Conservation (phyloP, 1,284 basidiomycete species). For the Apiotrichum laibachii region DNA sequence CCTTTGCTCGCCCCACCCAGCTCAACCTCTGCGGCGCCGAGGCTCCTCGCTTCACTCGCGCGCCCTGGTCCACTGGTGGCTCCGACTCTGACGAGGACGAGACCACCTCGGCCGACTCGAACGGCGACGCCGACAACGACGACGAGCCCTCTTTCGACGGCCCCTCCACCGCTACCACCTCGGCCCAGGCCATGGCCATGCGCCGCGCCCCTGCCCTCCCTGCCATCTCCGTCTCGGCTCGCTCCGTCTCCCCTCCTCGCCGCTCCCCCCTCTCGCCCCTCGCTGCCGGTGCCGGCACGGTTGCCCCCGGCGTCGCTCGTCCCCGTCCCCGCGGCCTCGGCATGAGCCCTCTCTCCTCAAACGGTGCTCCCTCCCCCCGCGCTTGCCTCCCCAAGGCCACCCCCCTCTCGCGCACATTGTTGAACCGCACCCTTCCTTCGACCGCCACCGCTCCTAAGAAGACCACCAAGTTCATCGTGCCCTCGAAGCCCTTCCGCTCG, state of each 20-base stretch:
- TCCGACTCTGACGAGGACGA: constrained; percentile 14
- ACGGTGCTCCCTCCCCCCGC: constrained; percentile 1
- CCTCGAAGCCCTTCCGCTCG: constrained; percentile 42
- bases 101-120: constrained; percentile 5
- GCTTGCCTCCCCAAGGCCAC: constrained; percentile 36
- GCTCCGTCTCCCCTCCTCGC: constrained; percentile 10
- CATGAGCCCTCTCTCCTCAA: constrained; percentile 19
- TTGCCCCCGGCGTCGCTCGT: not conserved
- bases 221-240: not conserved
- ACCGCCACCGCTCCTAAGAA: constrained; percentile 20
- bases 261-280: constrained; percentile 15
- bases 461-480: constrained; percentile 44
- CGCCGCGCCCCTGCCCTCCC: constrained; percentile 2
- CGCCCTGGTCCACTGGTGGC: not conserved
- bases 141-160: constrained; percentile 8
- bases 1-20: constrained; percentile 5
- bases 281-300: not conserved
- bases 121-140: constrained; percentile 5
- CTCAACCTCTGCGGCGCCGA: constrained; percentile 11
- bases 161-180: not conserved
- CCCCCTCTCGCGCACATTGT: constrained; percentile 40
- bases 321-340: constrained; percentile 18
- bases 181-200: not conserved
- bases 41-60: not conserved
- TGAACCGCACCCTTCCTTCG: constrained; percentile 30